phyloP scores from a whole-genome alignment of 2,329 filamentous ascomycete species.

The Bipolaris bicolor region DNA sequence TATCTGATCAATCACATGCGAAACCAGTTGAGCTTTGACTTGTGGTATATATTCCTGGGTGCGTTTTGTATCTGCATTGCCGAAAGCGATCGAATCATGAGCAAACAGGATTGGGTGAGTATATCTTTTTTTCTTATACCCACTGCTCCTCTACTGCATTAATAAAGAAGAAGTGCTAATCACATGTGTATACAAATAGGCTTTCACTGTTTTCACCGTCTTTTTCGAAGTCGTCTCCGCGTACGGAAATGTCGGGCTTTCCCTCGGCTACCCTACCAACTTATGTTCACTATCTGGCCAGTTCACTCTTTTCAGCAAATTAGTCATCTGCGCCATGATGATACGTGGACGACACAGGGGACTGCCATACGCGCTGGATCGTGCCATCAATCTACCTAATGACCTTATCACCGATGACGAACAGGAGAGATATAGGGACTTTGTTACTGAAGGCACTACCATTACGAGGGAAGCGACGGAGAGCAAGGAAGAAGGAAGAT shows the following conservation, averaged over 20 bases:
- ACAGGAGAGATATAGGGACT: constrained; percentile 2
- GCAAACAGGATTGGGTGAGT: constrained; percentile 50
- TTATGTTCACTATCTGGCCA: constrained; percentile 83
- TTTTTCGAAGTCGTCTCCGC: constrained; percentile 52
- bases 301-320: constrained; percentile 73
- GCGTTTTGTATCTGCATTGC: constrained; percentile 91
- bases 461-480: background rate
- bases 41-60: constrained; percentile 96
- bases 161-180: too few species aligned
- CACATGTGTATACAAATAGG: too few species aligned
- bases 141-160: too few species aligned
- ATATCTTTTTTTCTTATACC: too few species aligned
- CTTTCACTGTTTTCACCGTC: constrained; percentile 51
- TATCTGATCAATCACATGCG: constrained; percentile 92
- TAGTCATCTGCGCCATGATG: constrained; percentile 71
- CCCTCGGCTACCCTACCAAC: constrained; percentile 76
- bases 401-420: constrained; percentile 47
- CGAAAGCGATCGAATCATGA: constrained; percentile 75
- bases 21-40: constrained; percentile 90
- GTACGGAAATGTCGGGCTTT: constrained; percentile 85
- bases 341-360: constrained; percentile 69
- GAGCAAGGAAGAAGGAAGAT: background rate
- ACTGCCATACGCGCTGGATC: constrained; percentile 70
- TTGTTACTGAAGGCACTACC: background rate
- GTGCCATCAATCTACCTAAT: constrained; percentile 70